Conservation (phyloP, 257 asterid genomes). For the Solanum neorickii region DNA sequence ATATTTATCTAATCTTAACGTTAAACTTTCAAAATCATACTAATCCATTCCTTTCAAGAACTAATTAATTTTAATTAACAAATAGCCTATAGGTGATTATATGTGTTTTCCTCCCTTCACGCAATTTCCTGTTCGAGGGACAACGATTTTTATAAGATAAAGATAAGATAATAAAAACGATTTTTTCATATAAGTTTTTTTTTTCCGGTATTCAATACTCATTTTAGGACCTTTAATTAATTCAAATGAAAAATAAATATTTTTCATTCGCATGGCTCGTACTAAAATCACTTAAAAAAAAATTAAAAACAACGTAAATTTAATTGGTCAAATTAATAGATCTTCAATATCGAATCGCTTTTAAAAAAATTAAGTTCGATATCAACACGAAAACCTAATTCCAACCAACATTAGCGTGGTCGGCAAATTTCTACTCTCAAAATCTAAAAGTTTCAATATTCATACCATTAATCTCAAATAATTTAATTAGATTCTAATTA, state of each 20-base stretch:
- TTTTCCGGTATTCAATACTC: not conserved
- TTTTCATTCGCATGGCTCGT: not conserved
- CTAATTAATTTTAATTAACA: not conserved
- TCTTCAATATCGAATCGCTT: not conserved
- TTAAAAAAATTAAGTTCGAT: too few species aligned
- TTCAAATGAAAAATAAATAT: too few species aligned
- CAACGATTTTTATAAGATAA: not conserved
- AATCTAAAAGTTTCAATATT: not conserved
- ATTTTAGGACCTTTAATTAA: not conserved
- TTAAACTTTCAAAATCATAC: not conserved
- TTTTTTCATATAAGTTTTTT: not conserved
- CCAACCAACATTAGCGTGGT: not conserved
- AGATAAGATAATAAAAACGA: not conserved
- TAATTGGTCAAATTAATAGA: not conserved
- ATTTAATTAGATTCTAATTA: not conserved
- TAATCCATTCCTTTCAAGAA: not conserved
- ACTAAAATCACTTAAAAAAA: not conserved
- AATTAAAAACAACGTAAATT: rapidly evolving
- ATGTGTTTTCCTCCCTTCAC: not conserved
- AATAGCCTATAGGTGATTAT: not conserved
- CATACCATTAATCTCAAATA: not conserved
- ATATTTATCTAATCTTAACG: not conserved
- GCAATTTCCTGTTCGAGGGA: not conserved
- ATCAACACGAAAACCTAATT: not conserved
- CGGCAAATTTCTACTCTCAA: not conserved